These are phyloP conservation scores for Geranium rotundifolium DNA, from an alignment of 345 rosid species.

Conservation along the genomic window DNA sequence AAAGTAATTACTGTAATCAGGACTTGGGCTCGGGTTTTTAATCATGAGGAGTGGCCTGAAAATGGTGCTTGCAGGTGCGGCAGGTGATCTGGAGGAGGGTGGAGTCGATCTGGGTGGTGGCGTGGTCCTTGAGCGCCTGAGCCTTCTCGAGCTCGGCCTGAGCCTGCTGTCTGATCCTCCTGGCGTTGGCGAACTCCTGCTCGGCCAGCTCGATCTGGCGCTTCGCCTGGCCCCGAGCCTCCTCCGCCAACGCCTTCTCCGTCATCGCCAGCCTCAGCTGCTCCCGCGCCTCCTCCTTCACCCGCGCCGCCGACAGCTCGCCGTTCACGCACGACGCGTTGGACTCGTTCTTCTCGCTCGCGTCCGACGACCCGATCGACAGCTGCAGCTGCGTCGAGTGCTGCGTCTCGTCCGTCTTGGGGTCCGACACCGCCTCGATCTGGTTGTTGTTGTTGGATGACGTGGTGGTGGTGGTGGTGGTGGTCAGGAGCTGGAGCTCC, in stretches of 20 bases:
- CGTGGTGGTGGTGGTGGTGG: slow-evolving; percentile 1
- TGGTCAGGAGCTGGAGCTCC: slow-evolving; percentile 53
- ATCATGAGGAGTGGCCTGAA: slow-evolving; percentile 20
- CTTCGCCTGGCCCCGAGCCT: slow-evolving; percentile 52
- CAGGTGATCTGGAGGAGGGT: slow-evolving; percentile 70
- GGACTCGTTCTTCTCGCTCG: slow-evolving; percentile 2
- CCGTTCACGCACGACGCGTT: slow-evolving; percentile 11
- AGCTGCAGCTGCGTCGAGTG: slow-evolving; percentile 49
- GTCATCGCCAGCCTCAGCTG: slow-evolving; percentile 46
- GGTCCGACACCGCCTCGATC: background rate
- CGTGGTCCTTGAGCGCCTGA: slow-evolving; percentile 41
- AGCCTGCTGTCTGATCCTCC: slow-evolving; percentile 66
- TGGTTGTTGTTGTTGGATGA: slow-evolving; percentile 6
- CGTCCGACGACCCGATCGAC: slow-evolving; percentile 44
- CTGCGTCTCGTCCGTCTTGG: slow-evolving; percentile 23
- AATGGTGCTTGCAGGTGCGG: slow-evolving; percentile 56
- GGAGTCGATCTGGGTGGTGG: slow-evolving; percentile 50
- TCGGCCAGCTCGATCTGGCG: slow-evolving; percentile 73
- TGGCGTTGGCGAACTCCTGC: slow-evolving; percentile 64
- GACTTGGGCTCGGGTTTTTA: too few species aligned
- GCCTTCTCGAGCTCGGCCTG: slow-evolving; percentile 70
- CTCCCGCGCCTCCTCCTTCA: slow-evolving; percentile 32
- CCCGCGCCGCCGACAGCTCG: slow-evolving; percentile 8
- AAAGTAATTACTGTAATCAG: too few species aligned
- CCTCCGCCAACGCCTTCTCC: slow-evolving; percentile 48